Evolutionary conservation across 2,329 filamentous ascomycete species (phyloP), one percentile per base, ranked within the genome.

Genomic region (Pseudogymnoascus sp.): DNA sequence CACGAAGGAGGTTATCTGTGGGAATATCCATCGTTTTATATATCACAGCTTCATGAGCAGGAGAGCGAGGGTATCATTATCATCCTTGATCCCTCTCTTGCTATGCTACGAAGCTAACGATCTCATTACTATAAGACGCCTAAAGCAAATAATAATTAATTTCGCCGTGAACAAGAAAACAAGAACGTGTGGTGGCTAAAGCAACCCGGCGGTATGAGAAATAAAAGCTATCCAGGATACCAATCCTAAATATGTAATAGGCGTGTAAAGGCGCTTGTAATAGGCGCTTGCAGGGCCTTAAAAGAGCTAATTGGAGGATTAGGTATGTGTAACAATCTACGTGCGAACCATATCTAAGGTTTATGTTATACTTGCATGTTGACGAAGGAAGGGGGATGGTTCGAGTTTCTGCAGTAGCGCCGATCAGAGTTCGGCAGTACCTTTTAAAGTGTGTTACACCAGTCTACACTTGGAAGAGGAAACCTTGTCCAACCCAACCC

Each of bases 121-220:
- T 5, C 50, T 19, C 42, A 57, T 57, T 33, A 13, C 50, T 57
- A 57, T 33, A 57, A 57, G 9, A 53, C n/a, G 26, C 26, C n/a
- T 31, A n/a, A 53, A 53, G 47, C 26, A 57, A 57, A 57, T 19
- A 26, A 47, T 57, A 57, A 53, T 31, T 53, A 31, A 57, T 57
- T 57, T n/a, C 47, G 7, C 13, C 26, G 47, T 57, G 47, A 31
- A 17, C 47, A 31, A 31, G 26, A 57, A 11, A 31, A 17, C 47
- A 31, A 31, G 26, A 57, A 11, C 2, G 31, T 57, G 26, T 19
- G 26, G 7, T 33, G 26, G n/a, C 47, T 13, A 57, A 53, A 15
- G 26, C n/a, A 11, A 57, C 9, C 15, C 5, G n/a, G 47, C 9
- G 10, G 26, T 31, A 57, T 57, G 47, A 57, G 23, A 57, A 57